Base-by-base conservation (phyloP, 2,329 filamentous ascomycete species). In the Fusarium newnesense region DNA sequence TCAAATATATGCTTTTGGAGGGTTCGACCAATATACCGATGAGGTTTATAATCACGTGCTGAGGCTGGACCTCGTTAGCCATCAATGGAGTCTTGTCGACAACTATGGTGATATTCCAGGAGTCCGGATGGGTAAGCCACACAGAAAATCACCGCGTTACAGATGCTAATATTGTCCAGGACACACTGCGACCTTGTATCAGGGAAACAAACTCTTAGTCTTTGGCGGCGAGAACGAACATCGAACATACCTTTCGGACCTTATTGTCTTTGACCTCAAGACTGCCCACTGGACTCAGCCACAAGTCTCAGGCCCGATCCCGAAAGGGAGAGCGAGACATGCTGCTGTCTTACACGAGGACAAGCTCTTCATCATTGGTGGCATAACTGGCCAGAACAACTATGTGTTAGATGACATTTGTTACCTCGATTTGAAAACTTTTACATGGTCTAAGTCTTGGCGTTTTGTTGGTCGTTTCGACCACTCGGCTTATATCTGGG, bases 171-270 rank as follows among this genome's bases (percentile, higher is more conserved):
- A 32, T 24, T 39, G 36, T 30, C 30, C 32, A 97, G 94, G 95
- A 37, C 96, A 99, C 80, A 98, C 96, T 49, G 95, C 96, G 34
- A 97, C 94, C 39, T 87, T 99, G 2, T 98, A 97, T 85, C 91
- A 97, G 83, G 95, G 94, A 69, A 93, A 96, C 82, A 98, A 98
- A 82, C 87, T 99, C n/a, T 88, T 99, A 5, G 95, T 99, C 4
- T 99, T 98, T 80, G 96, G 96, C 64, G 96, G 96, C 74, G 96
- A 99, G 84, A 99, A 99, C 82, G 96, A 99, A 81, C 96, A 98
- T 80, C 91, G 95, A 75, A 95, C 95, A 64, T 97, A 98, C 80
- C 91, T 99, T 18, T 97, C 95, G 53, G 96, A 99, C 81, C 90
- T 99, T 28, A 97, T 98, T 72, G 92, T 99, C 57, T 97, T 99